Conservation (phyloP, 805 yeast species). For the Nakazawaea pomicola region DNA sequence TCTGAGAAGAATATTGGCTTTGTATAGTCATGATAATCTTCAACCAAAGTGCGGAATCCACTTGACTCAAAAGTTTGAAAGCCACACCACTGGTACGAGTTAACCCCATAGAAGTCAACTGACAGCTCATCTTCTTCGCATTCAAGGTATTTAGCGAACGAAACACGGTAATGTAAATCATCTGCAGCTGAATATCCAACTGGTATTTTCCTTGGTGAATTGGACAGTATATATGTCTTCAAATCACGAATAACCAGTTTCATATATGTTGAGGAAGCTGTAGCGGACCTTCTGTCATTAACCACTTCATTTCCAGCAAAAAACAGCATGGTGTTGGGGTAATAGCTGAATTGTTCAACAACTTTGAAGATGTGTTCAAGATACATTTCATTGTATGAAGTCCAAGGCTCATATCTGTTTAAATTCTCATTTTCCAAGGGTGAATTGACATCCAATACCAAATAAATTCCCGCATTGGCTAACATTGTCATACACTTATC, state of each 20-base stretch:
- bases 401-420: conserved; percentile 93
- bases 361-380: conserved; percentile 72
- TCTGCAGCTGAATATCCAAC: conserved; percentile 98
- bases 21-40: conserved; percentile 61
- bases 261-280: conserved; percentile 65
- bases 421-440: conserved; percentile 75
- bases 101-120: conserved; percentile 79
- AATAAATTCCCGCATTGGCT: conserved; percentile 89
- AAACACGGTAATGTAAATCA: conserved; percentile 69
- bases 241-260: conserved; percentile 80
- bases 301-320: conserved; percentile 91
- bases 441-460: conserved; percentile 87
- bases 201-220: conserved; percentile 67
- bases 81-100: conserved; percentile 86
- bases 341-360: conserved; percentile 74
- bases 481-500: conserved; percentile 87
- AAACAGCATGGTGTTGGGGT: conserved; percentile 85
- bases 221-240: conserved; percentile 58
- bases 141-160: conserved; percentile 76
- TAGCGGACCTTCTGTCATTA: conserved; percentile 72
- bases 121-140: conserved; percentile 56
- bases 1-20: conserved; percentile 88
- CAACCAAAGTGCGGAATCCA: conserved; percentile 66
- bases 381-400: conserved; percentile 67
- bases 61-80: conserved; percentile 75